These are phyloP conservation scores for Orbilia quercus DNA, from an alignment of 2,329 filamentous ascomycete genomes.

Conservation along the genomic window DNA sequence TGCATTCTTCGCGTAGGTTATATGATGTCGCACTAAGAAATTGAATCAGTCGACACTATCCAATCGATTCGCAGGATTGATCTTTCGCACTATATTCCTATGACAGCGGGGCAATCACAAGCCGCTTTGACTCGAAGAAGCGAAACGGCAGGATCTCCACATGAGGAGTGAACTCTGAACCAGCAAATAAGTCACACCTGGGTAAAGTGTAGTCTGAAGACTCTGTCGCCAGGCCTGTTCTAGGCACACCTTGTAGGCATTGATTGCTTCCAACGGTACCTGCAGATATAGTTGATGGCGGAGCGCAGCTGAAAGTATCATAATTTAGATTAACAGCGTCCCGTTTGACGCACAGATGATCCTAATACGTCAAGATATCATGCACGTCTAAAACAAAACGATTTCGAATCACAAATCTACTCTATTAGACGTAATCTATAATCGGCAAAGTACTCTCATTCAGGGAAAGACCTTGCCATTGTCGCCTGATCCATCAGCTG, in stretches of 20 bases:
- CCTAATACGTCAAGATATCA: neutral
- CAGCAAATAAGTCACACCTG: neutral
- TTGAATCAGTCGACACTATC: neutral
- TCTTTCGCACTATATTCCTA: neutral
- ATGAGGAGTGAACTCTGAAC: constrained; percentile 1
- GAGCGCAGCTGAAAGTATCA: constrained; percentile 6
- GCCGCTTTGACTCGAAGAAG: constrained; percentile 14
- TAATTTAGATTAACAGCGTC: constrained; percentile 12
- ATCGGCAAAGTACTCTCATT: neutral
- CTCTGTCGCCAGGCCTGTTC: neutral
- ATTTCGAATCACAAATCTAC: neutral
- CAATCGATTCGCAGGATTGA: constrained; percentile 4
- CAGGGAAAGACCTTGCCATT: neutral
- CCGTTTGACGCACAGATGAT: constrained; percentile 1
- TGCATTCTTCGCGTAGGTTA: too few species aligned
- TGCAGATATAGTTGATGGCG: neutral
- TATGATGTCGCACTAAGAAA: too few species aligned
- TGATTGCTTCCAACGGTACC: too few species aligned
- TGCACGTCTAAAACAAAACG: neutral
- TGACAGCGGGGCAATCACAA: constrained; percentile 17
- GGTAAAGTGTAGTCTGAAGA: neutral
- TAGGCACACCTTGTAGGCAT: neutral
- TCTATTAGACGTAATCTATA: neutral
- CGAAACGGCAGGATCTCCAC: constrained; percentile 11
- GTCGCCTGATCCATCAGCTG: constrained; percentile 28